Evolutionary conservation across 768 basidiomycete species (phyloP).

Genomic region (Lentinula guzmanii): DNA sequence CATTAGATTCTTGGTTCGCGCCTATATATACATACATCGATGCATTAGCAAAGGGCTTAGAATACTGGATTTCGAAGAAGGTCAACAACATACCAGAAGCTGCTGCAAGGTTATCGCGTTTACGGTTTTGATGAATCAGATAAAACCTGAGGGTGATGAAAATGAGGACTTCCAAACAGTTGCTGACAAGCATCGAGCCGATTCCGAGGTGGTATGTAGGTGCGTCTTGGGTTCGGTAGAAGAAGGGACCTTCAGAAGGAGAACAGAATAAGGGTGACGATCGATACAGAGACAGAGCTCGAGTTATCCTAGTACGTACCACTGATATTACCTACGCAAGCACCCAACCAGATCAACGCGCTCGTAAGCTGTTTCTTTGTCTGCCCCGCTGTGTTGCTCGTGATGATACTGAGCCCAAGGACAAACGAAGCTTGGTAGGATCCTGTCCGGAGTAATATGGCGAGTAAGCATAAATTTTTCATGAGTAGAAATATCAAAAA

Average conservation of each 20-base stretch:
- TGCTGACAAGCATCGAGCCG: conserved; percentile 8
- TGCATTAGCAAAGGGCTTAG: not conserved
- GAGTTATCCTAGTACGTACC: not conserved
- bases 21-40: not conserved
- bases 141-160: conserved; percentile 2
- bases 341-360: conserved; percentile 8
- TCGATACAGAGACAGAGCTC: too few species aligned
- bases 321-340: conserved; percentile 14
- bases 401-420: conserved; percentile 20
- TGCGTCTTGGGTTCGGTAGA: conserved; percentile 10
- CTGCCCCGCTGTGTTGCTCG: conserved; percentile 27
- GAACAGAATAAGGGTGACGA: not conserved
- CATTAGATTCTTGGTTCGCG: not conserved
- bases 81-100: not conserved
- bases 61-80: not conserved
- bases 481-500: too few species aligned
- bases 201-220: conserved; percentile 16
- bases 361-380: conserved; percentile 14
- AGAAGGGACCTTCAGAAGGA: conserved; percentile 5
- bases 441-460: not conserved
- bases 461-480: too few species aligned
- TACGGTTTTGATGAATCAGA: not conserved
- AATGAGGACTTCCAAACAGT: conserved; percentile 8
- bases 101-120: not conserved
- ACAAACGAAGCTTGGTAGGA: conserved; percentile 15